Percentiles rank a stretch among this genome's conserved stretches.
These are phyloP conservation scores for Phytophthora ohioensis DNA, from an alignment of 352 stramenopile species.

Conservation along the genomic window DNA sequence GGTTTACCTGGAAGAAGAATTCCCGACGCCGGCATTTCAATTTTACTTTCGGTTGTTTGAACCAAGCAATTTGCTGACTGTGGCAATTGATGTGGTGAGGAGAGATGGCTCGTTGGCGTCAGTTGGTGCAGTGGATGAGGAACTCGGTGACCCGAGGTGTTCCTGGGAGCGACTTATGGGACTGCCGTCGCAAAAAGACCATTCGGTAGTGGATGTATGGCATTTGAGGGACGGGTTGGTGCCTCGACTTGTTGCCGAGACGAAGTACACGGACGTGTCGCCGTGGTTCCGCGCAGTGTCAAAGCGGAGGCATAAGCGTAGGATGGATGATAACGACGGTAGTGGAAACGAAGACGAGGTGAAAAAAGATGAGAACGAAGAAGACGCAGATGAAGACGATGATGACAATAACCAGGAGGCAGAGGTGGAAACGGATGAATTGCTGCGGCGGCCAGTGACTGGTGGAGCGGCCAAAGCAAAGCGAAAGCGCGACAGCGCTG, in stretches of 20 bases:
- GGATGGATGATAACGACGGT: constrained; percentile 48
- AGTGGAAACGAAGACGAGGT: constrained; percentile 54
- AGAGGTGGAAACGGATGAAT: constrained; percentile 57
- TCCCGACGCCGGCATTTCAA: constrained; percentile 52
- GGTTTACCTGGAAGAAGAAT: constrained; percentile 67
- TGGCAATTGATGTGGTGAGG: constrained; percentile 58
- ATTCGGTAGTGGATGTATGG: constrained; percentile 83
- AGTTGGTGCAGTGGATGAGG: constrained; percentile 12
- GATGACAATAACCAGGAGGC: constrained; percentile 57
- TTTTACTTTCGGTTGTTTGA: constrained; percentile 60
- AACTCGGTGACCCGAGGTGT: constrained; percentile 50
- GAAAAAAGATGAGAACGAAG: constrained; percentile 69
- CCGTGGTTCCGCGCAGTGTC: constrained; percentile 63
- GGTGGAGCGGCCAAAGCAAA: constrained; percentile 51
- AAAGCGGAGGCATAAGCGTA: constrained; percentile 49
- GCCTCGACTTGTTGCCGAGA: constrained; percentile 66
- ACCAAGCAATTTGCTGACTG: constrained; percentile 53
- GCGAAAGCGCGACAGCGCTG: constrained; percentile 53
- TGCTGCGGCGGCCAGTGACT: constrained; percentile 37
- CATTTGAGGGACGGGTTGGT: constrained; percentile 63
- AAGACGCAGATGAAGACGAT: constrained; percentile 66
- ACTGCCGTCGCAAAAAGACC: constrained; percentile 58
- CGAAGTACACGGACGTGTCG: constrained; percentile 68
- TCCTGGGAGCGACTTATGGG: constrained; percentile 73
- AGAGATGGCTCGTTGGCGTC: constrained; percentile 30